Percentiles rank a stretch among this genome's conserved stretches.
phyloP scores from a whole-genome alignment of 2,329 filamentous ascomycete species.

The Microcyclospora pomicola region DNA sequence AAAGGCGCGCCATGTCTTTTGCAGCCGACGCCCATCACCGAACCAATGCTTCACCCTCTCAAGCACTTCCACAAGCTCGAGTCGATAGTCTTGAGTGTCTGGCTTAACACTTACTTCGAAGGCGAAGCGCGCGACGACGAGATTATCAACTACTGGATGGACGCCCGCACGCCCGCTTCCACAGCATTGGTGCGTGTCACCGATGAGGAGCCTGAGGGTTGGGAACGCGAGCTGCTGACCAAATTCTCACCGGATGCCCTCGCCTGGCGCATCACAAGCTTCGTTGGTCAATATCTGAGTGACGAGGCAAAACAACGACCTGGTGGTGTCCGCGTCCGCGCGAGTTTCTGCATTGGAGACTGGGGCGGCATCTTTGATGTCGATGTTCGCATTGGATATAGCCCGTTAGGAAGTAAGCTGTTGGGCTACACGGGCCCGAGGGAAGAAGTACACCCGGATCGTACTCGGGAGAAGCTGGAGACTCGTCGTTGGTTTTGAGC shows the following conservation, averaged over 20 bases:
- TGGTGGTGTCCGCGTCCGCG: conserved; percentile 30
- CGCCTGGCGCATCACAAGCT: conserved; percentile 26
- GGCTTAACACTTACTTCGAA: conserved; percentile 29
- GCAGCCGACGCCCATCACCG: conserved; percentile 24
- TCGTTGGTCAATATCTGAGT: conserved; percentile 29
- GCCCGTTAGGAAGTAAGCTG: conserved; percentile 5
- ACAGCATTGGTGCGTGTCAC: conserved; percentile 24
- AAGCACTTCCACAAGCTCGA: conserved; percentile 30
- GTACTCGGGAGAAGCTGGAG: conserved; percentile 30
- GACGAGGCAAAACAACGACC: conserved; percentile 26
- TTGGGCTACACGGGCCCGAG: conserved; percentile 29
- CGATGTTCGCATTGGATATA: conserved; percentile 28
- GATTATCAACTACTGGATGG: conserved; percentile 32
- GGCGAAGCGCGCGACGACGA: conserved; percentile 23
- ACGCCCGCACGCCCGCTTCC: conserved; percentile 25
- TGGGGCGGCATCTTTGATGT: conserved; percentile 32
- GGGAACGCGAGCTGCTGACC: conserved; percentile 28
- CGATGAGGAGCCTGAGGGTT: conserved; percentile 23
- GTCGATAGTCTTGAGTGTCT: conserved; percentile 29
- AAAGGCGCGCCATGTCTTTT: conserved; percentile 30
- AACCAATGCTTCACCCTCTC: conserved; percentile 26
- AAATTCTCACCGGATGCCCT: conserved; percentile 28
- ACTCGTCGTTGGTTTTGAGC: conserved; percentile 31
- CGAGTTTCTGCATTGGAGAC: conserved; percentile 31
- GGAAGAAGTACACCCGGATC: conserved; percentile 29